These are phyloP conservation scores for Umbilicus rupestris DNA, from an alignment of 164 flowering plant species.

Conservation along the genomic window DNA sequence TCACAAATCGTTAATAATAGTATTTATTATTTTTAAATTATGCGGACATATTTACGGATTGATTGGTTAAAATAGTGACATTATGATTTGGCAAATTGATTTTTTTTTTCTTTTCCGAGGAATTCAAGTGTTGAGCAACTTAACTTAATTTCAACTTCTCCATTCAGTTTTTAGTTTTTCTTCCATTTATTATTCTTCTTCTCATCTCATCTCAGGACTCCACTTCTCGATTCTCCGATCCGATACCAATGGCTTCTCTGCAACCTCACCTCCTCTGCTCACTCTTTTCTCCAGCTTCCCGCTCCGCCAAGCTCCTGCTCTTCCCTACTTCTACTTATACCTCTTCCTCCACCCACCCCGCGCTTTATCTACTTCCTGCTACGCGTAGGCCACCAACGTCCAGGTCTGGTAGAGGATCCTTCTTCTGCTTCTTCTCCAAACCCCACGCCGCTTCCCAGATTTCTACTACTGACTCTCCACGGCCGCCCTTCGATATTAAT, in stretches of 20 bases:
- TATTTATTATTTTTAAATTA: no score
- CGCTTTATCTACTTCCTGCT: background rate
- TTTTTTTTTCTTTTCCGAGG: no score
- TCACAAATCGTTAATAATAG: no score
- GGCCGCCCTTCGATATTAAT: constrained; percentile 76
- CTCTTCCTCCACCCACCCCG: background rate
- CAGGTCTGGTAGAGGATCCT: background rate
- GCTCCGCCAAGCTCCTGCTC: background rate
- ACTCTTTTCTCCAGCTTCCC: background rate
- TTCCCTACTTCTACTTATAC: background rate
- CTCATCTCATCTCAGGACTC: no score
- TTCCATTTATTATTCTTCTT: no score
- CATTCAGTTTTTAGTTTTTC: no score
- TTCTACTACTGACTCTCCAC: constrained; percentile 17
- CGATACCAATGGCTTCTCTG: background rate
- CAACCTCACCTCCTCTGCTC: background rate
- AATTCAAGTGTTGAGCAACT: no score
- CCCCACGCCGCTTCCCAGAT: background rate
- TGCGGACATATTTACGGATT: no score
- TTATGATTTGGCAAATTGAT: no score
- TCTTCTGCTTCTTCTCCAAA: constrained; percentile 7
- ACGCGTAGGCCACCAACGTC: background rate
- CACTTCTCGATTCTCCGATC: background rate
- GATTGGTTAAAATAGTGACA: no score
- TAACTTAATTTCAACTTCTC: no score